Evolutionary conservation across 345 rosid genomes (phyloP).

Genomic region (Citrus sinensis): DNA sequence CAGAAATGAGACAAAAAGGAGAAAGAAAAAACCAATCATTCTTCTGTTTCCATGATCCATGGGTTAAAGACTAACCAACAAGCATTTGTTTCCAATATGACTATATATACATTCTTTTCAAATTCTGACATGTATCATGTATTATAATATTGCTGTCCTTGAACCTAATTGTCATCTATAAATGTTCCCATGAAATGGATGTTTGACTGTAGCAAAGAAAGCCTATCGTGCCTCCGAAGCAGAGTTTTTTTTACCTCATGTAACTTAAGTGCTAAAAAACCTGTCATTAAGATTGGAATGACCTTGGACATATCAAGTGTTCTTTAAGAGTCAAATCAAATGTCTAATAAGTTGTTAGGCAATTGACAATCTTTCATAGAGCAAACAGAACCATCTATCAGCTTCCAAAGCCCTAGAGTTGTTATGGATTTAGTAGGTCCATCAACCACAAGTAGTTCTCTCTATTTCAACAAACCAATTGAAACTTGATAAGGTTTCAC

Average conservation of each 20-base stretch:
- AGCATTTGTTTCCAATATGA: background rate
- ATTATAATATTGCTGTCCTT: no score
- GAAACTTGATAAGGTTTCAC: conserved; percentile 7
- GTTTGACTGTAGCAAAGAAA: background rate
- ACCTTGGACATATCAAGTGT: background rate
- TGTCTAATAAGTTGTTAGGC: background rate
- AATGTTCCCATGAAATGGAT: background rate
- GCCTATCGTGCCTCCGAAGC: background rate
- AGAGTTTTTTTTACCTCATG: background rate
- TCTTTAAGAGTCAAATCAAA: background rate
- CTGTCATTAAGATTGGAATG: background rate
- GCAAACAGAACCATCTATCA: background rate
- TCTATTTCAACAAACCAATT: conserved; percentile 6
- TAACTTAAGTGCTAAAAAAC: background rate
- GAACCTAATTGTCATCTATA: background rate
- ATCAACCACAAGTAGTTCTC: conserved; percentile 12
- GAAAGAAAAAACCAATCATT: background rate
- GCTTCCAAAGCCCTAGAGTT: background rate
- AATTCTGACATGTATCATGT: background rate
- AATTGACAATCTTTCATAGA: background rate
- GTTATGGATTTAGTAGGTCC: conserved; percentile 3
- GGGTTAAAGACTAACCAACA: background rate
- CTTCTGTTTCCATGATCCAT: background rate
- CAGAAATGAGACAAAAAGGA: background rate
- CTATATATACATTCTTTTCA: background rate